phyloP scores from a whole-genome alignment of 345 rosid genomes.

The Salix arbutifolia region DNA sequence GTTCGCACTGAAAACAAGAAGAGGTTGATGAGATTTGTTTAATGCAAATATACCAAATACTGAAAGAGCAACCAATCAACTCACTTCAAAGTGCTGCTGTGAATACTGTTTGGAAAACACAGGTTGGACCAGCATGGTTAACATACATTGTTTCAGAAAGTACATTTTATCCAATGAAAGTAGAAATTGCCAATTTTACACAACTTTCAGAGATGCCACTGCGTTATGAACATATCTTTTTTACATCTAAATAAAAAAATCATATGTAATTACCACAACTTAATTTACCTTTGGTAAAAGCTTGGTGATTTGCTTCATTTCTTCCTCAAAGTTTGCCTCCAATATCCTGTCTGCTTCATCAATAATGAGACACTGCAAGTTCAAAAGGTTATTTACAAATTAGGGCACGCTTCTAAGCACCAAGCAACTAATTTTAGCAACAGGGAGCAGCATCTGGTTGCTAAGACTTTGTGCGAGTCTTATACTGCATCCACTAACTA shows the following conservation, averaged over 20 bases:
- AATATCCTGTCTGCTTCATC: slow-evolving; percentile 98
- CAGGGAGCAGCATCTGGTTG: too few species aligned
- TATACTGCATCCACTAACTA: background rate
- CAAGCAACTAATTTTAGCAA: background rate
- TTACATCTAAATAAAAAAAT: background rate
- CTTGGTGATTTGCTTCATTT: slow-evolving; percentile 91
- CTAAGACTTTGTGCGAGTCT: background rate
- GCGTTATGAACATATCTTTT: background rate
- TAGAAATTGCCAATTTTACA: background rate
- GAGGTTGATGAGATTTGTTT: background rate
- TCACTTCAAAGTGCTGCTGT: background rate
- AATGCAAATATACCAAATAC: background rate
- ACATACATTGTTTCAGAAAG: background rate
- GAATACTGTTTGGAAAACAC: background rate
- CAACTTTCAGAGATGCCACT: background rate
- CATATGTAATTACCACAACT: background rate
- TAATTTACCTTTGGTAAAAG: slow-evolving; percentile 73
- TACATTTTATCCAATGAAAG: background rate
- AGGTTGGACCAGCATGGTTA: background rate
- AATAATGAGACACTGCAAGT: slow-evolving; percentile 74
- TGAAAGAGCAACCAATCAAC: background rate
- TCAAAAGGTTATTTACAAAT: slow-evolving; percentile 1
- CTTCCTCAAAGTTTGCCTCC: slow-evolving; percentile 98
- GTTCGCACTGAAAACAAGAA: background rate
- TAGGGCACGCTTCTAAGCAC: background rate